Conservation (phyloP, 1,139 yeast species). For the Candida glucosophila region DNA sequence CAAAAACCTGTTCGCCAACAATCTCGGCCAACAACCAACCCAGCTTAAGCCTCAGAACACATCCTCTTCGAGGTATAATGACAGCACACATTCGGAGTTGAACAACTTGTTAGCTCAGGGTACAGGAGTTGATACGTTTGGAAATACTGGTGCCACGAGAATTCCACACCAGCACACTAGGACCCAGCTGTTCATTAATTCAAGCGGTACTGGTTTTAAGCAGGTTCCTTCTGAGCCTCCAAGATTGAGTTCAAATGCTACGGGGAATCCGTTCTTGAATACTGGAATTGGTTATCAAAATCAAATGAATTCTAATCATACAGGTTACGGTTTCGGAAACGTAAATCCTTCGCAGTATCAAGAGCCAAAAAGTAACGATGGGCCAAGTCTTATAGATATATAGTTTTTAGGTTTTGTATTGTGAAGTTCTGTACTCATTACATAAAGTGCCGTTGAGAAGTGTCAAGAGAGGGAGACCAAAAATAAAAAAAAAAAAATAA, state of each 20-base stretch:
- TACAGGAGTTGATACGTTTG: slow-evolving; percentile 91
- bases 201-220: slow-evolving; percentile 78
- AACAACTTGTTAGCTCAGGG: slow-evolving; percentile 77
- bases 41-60: slow-evolving; percentile 22
- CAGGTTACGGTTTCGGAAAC: slow-evolving; percentile 94
- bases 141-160: slow-evolving; percentile 84
- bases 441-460: slow-evolving; percentile 2
- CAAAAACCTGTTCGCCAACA: too few species aligned
- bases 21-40: slow-evolving; percentile 5
- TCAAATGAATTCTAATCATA: slow-evolving; percentile 41
- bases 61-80: slow-evolving; percentile 36
- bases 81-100: slow-evolving; percentile 55
- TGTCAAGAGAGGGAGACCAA: too few species aligned
- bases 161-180: slow-evolving; percentile 91
- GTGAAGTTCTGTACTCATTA: slow-evolving; percentile 1
- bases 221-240: slow-evolving; percentile 31
- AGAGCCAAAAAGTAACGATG: slow-evolving; percentile 25
- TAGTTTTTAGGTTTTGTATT: slow-evolving; percentile 7
- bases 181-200: slow-evolving; percentile 71
- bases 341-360: slow-evolving; percentile 29
- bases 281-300: slow-evolving; percentile 71
- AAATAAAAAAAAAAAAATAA: too few species aligned
- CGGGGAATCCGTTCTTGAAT: slow-evolving; percentile 68
- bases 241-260: slow-evolving; percentile 33
- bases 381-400: slow-evolving; percentile 43